Base-by-base conservation (phyloP, 208 protist species). In the Acanthamoeba culbertsoni region DNA sequence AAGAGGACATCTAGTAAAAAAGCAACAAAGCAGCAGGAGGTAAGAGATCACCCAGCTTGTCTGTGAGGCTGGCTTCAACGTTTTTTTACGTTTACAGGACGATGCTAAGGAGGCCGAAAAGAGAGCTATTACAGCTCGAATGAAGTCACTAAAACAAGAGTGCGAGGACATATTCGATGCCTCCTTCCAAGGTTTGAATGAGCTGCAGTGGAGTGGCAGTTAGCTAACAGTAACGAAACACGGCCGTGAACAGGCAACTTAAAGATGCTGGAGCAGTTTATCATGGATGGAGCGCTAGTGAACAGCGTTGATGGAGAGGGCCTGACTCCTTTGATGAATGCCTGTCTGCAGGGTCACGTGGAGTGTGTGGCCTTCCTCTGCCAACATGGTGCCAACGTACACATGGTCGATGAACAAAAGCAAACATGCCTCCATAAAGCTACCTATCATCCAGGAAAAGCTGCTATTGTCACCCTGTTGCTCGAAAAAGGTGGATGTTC, bases 261-360 rank as follows among this genome's bases (percentile, higher is more conserved):
- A 10, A 43, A 88, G 77, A 12, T 45, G 77, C 53, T 88, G 12
- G 77, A 12, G 14, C 20, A 1, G 0, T 88, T 63, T 33, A 53
- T 88, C 45, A 63, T 43, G 77, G 1, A 2, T 18, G 77, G 77
- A 0, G 77, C n/a, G 2, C 31, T 33, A 1, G 77, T 88, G 48
- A 88, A 88, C 26, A 35, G 45, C 23, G 53, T 28, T 33, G 77
- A 88, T 40, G n/a, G 37, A 48, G 77, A 88, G 33, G 77, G 77
- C 48, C 59, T 65, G 77, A 88, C 77, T 8, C 77, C 77, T 16
- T n/a, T 88, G 45, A 88, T 88, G 77, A 88, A 88, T n/a, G 77
- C 77, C 42, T 26, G 45, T 8, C 43, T 88, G 8, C 77, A 88
- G 18, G 77, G 77, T 12, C 77, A 88, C 53, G 45, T 88, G 5